Percentiles rank a stretch among this genome's conserved stretches.
Conservation (phyloP, 371 early-diverging fungal genomes). For the Mortierella polycephala region DNA sequence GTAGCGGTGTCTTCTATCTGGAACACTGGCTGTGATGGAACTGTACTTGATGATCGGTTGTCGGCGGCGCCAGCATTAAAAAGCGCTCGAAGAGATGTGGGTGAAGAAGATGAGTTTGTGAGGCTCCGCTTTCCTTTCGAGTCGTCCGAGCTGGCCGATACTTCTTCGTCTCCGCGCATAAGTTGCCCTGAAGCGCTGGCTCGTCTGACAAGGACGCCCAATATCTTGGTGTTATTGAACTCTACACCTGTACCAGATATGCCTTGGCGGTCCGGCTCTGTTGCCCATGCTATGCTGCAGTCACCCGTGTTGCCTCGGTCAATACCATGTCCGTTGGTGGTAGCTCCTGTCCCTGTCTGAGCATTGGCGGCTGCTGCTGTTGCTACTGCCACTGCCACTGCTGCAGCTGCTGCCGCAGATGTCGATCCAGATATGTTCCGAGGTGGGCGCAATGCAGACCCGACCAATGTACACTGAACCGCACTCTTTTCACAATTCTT, state of each 20-base stretch:
- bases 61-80: slow-evolving; percentile 30
- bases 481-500: slow-evolving; percentile 45
- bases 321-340: slow-evolving; percentile 10
- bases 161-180: slow-evolving; percentile 25
- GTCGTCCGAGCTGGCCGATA: neutral
- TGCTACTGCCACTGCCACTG: slow-evolving; percentile 42
- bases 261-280: slow-evolving; percentile 2
- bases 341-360: slow-evolving; percentile 3
- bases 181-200: slow-evolving; percentile 47
- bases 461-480: slow-evolving; percentile 47
- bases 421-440: slow-evolving; percentile 45
- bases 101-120: slow-evolving; percentile 42
- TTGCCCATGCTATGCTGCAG: neutral
- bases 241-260: neutral
- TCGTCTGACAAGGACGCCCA: slow-evolving; percentile 21
- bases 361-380: slow-evolving; percentile 37
- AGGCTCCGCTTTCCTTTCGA: slow-evolving; percentile 19
- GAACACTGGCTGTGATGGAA: slow-evolving; percentile 6
- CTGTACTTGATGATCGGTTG: slow-evolving; percentile 7
- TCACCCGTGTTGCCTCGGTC: slow-evolving; percentile 6
- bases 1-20: slow-evolving; percentile 2
- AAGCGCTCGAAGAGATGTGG: slow-evolving; percentile 37
- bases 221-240: neutral
- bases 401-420: slow-evolving; percentile 48
- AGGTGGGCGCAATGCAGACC: slow-evolving; percentile 48